Conservation (phyloP, 495 filamentous ascomycete species). For the Penicillium herquei region DNA sequence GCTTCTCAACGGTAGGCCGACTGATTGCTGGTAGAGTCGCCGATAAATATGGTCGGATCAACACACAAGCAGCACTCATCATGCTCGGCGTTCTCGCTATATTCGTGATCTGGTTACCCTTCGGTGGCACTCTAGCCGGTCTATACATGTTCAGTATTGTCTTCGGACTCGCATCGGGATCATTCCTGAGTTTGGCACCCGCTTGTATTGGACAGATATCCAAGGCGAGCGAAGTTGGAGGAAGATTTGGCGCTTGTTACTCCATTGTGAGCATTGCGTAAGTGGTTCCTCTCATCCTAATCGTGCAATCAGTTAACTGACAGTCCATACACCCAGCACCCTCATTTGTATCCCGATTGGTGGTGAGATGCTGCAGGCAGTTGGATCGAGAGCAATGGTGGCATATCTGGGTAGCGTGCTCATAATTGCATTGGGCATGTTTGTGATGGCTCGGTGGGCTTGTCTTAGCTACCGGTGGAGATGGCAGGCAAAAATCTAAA, state of each 20-base stretch:
- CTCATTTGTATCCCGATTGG: constrained; percentile 42
- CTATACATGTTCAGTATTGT: constrained; percentile 58
- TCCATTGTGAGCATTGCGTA: constrained; percentile 61
- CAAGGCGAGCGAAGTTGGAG: constrained; percentile 59
- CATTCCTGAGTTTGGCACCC: constrained; percentile 60
- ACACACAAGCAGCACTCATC: constrained; percentile 45
- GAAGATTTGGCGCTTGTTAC: constrained; percentile 66
- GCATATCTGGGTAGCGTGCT: constrained; percentile 39
- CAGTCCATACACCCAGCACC: constrained; percentile 21
- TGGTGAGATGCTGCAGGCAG: constrained; percentile 42
- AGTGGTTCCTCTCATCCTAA: constrained; percentile 9
- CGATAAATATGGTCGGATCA: constrained; percentile 71
- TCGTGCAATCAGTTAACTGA: background rate
- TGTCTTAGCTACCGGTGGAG: constrained; percentile 49
- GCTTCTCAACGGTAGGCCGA: constrained; percentile 53
- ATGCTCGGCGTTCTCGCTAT: constrained; percentile 46
- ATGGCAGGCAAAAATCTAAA: constrained; percentile 38
- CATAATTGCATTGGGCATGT: constrained; percentile 33
- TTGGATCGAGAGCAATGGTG: constrained; percentile 35
- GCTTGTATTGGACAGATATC: constrained; percentile 64
- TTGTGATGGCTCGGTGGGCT: constrained; percentile 47
- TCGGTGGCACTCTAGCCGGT: constrained; percentile 45
- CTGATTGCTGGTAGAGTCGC: constrained; percentile 67
- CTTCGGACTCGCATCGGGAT: constrained; percentile 62
- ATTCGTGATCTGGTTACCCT: constrained; percentile 58